Evolutionary conservation across 2,329 filamentous ascomycete species (phyloP), one percentile per base, ranked within the genome.

Genomic region (Atkinsonella texensis): DNA sequence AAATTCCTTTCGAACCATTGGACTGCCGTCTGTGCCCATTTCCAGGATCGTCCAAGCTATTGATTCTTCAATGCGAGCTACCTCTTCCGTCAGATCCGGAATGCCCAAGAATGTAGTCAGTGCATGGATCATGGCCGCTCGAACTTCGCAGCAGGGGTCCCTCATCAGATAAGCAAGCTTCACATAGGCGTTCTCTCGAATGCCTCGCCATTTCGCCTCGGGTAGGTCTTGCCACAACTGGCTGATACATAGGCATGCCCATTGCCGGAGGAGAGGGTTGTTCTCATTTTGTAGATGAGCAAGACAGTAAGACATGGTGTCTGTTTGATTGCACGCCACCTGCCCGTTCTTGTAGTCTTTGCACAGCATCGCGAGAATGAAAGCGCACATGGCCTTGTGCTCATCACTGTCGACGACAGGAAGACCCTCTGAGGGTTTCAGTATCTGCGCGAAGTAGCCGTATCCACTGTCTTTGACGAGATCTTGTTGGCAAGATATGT

Each of bases 351-450:
- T 86, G 68, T 95, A 95, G 56, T 87, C 87, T 64, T 93, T 95
- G 79, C 93, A 98, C 56, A 98, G 89, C 79, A 96, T 95, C 28
- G 91, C 87, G 42, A 97, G 81, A 55, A 98, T 95, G 64, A 98
- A 98, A 1, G 93, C 90, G 65, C 93, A 97, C 93, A 98, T 98
- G 43, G 93, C 93, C 63, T 94, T 89, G 72, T 98, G 93, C 69
- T 97, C 93, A 59, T 89, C 88, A 51, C 84, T 84, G 63, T 96
- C 94, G 35, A 85, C 83, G 20, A 95, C 85, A 0, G 89, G 89
- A 48, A 97, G 84, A 2, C 81, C 81, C 57, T 90, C 89, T 10
- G 80, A 80, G 2, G 90, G 89, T 62, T 90, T 91, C 57, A 97
- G 77, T 50, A 97, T 95, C 55, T 84, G 85, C 49, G 93, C 89